Evolutionary conservation across 2,329 filamentous ascomycete species (phyloP), one percentile per base, ranked within the genome.

Genomic region (Rutstroemia sydowiana): DNA sequence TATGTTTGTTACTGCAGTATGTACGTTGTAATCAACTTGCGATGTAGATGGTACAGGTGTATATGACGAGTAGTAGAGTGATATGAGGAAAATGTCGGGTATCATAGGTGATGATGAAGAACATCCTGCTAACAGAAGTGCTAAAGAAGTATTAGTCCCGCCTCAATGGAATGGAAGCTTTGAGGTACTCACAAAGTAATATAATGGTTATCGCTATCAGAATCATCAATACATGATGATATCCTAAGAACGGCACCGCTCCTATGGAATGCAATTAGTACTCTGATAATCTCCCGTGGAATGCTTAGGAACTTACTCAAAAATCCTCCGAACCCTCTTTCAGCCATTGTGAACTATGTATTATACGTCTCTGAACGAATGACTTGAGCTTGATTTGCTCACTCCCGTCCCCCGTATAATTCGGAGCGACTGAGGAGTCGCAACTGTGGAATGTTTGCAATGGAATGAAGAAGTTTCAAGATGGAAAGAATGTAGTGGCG

Each of bases 101-200:
- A 98, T 96, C 23, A 95, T 75, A 2, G 92, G 93, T 47, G 92
- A 96, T 37, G 92, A 95, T 9, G 92, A 97, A 4, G 93, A 97
- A 72, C 93, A 98, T 64, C 93, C 93, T 65, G 93, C 92, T 61
- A 98, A 56, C 64, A 98, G 74, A 58, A 98, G 81, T 63, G 93
- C 91, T 96, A 64, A 37, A 23, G 14, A 16, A 23, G 45, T 20
- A 57, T 59, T 50, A 60, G 57, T 53, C 20, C 54, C 60, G 55
- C 30, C 7, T 31, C 18, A n/a, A 23, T 37, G 7, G 28, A 42
- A 23, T 10, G 34, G 40, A 51, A 39, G 45, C 28, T 34, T 1
- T 31, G 16, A 10, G 6, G 14, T 30, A 78, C 89, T 73, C 76
- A 95, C 91, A 97, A 60, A 98, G 77, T 67, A 98, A 75, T 70